Evolutionary conservation across 1,139 yeast species (phyloP).

Genomic region (Scheffersomyces lignicola): DNA sequence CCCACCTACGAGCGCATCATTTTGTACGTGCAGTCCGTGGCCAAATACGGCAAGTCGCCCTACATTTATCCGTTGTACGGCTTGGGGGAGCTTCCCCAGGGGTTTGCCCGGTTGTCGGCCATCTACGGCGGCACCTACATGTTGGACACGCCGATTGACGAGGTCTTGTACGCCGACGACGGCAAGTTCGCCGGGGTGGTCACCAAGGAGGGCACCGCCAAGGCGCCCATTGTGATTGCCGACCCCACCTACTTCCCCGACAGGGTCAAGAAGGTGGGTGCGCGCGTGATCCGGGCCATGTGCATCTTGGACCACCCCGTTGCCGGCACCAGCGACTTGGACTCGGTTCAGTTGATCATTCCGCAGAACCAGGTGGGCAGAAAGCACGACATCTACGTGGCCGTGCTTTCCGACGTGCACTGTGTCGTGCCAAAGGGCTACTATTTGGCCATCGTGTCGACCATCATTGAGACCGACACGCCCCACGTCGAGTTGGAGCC

Average conservation of each 20-base stretch:
- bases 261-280: slow-evolving; percentile 80
- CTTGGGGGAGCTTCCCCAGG: slow-evolving; percentile 96
- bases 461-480: slow-evolving; percentile 89
- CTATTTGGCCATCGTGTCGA: slow-evolving; percentile 90
- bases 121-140: slow-evolving; percentile 98
- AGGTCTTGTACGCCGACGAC: slow-evolving; percentile 69
- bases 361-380: slow-evolving; percentile 96
- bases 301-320: slow-evolving; percentile 90
- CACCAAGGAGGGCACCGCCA: slow-evolving; percentile 89
- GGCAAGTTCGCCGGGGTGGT: slow-evolving; percentile 77
- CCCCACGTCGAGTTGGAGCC: slow-evolving; percentile 94
- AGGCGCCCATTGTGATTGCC: slow-evolving; percentile 92
- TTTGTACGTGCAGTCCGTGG: slow-evolving; percentile 85
- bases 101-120: slow-evolving; percentile 95
- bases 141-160: slow-evolving; percentile 96
- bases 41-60: slow-evolving; percentile 95
- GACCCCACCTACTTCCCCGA: slow-evolving; percentile 98
- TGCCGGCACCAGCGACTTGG: slow-evolving; percentile 78
- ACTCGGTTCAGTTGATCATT: slow-evolving; percentile 89
- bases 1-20: slow-evolving; percentile 87
- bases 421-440: slow-evolving; percentile 90
- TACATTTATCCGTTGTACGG: slow-evolving; percentile 96
- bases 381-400: slow-evolving; percentile 91
- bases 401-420: slow-evolving; percentile 86
- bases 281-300: slow-evolving; percentile 90